Percentiles rank a stretch among this genome's conserved stretches.
phyloP scores from a whole-genome alignment of 1,139 yeast species.

The Saccharomycopsis hybrid region DNA sequence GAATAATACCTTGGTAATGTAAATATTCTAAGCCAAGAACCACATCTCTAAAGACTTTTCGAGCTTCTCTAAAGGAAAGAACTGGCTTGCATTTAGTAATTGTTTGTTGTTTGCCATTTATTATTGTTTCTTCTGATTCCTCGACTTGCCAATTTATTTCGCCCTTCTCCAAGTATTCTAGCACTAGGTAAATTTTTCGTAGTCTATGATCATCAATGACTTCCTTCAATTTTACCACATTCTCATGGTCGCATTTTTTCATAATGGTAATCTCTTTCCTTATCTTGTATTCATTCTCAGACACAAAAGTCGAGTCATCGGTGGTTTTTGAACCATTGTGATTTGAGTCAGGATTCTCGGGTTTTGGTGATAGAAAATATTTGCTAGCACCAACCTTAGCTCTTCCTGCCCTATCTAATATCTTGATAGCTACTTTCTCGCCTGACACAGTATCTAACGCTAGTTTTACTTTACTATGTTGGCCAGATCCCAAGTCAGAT shows the following conservation, averaged over 20 bases:
- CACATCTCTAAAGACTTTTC: constrained; percentile 77
- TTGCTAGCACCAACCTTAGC: constrained; percentile 30
- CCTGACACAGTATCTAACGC: constrained; percentile 69
- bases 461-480: constrained; percentile 93
- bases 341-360: too few relatives aligned
- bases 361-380: neutral
- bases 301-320: constrained; percentile 27
- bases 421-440: constrained; percentile 85
- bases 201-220: constrained; percentile 84
- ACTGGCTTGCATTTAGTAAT: constrained; percentile 37
- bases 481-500: constrained; percentile 87
- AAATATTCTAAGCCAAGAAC: constrained; percentile 85
- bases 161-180: constrained; percentile 89
- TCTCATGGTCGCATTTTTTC: constrained; percentile 89
- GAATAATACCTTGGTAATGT: constrained; percentile 90
- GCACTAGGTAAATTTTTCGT: constrained; percentile 80
- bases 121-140: constrained; percentile 16
- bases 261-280: constrained; percentile 91
- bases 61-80: constrained; percentile 57
- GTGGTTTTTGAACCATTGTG: neutral
- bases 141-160: constrained; percentile 81
- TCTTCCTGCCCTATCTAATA: constrained; percentile 71
- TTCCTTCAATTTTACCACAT: constrained; percentile 80
- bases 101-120: neutral
- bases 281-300: constrained; percentile 44